These are phyloP conservation scores for Aspergillus ruber DNA, from an alignment of 2,329 filamentous ascomycete species.

Conservation along the genomic window DNA sequence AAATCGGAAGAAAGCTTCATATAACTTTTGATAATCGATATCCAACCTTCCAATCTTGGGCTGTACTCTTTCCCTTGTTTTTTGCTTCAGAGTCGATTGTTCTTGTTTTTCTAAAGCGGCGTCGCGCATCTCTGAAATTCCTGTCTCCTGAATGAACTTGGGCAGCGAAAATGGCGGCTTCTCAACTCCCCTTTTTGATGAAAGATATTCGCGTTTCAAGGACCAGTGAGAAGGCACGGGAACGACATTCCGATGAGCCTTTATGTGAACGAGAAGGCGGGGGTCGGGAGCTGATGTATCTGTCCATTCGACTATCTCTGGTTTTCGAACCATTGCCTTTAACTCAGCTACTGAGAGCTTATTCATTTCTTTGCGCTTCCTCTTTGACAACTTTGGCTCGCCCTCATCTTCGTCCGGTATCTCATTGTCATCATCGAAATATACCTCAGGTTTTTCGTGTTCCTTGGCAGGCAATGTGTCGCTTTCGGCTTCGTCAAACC, in stretches of 20 bases:
- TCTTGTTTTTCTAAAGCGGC: conserved; percentile 94
- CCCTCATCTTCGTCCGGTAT: conserved; percentile 69
- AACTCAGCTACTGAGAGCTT: conserved; percentile 92
- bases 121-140: conserved; percentile 96
- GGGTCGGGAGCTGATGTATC: conserved; percentile 89
- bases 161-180: conserved; percentile 89
- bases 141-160: conserved; percentile 95
- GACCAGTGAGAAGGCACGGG: conserved; percentile 94
- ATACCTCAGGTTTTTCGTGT: conserved; percentile 74
- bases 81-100: conserved; percentile 85
- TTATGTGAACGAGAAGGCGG: conserved; percentile 83
- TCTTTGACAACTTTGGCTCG: conserved; percentile 76
- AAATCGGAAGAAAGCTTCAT: conserved; percentile 96
- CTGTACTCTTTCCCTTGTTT: conserved; percentile 86
- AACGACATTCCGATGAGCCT: conserved; percentile 89
- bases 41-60: conserved; percentile 96
- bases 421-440: conserved; percentile 75
- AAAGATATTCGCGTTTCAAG: conserved; percentile 92
- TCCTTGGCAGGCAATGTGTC: conserved; percentile 61
- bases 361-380: conserved; percentile 84
- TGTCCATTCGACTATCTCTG: conserved; percentile 96
- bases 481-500: conserved; percentile 62
- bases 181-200: conserved; percentile 93
- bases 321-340: conserved; percentile 83
- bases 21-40: conserved; percentile 96